Evolutionary conservation across 106 monocot species (phyloP).

Genomic region (Vanilla planifolia): DNA sequence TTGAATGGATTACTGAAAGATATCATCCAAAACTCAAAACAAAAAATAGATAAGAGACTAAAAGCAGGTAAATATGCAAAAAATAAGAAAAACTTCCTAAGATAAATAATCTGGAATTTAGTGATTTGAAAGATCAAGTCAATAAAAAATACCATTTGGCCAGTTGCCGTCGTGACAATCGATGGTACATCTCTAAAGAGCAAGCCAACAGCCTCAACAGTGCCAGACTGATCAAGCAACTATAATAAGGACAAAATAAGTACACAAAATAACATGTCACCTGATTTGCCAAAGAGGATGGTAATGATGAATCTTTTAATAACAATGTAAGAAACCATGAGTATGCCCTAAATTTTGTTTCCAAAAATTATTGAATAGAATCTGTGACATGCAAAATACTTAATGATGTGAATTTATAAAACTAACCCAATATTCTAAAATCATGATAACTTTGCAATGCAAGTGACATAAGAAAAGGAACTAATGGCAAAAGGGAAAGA

Average conservation of each 20-base stretch:
- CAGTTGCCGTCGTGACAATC: conserved; percentile 34
- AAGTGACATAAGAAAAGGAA: too few species aligned
- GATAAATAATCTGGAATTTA: not conserved
- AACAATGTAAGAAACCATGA: not conserved
- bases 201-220: conserved; percentile 28
- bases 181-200: conserved; percentile 21
- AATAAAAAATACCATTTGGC: conserved; percentile 31
- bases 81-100: not conserved
- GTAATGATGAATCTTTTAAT: not conserved
- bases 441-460: too few species aligned
- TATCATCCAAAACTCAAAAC: too few species aligned
- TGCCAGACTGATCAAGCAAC: conserved; percentile 35
- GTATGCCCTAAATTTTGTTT: not conserved
- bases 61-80: not conserved
- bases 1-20: too few species aligned
- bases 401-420: too few species aligned
- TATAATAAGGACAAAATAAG: not conserved
- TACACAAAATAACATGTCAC: not conserved
- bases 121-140: not conserved
- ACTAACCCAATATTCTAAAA: too few species aligned
- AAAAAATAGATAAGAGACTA: not conserved
- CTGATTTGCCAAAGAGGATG: not conserved
- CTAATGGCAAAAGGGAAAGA: too few species aligned
- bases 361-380: not conserved
- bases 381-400: not conserved